Percentiles rank a stretch among this genome's conserved stretches.
phyloP scores from a whole-genome alignment of 257 asterid species.

The Salvia splendens region DNA sequence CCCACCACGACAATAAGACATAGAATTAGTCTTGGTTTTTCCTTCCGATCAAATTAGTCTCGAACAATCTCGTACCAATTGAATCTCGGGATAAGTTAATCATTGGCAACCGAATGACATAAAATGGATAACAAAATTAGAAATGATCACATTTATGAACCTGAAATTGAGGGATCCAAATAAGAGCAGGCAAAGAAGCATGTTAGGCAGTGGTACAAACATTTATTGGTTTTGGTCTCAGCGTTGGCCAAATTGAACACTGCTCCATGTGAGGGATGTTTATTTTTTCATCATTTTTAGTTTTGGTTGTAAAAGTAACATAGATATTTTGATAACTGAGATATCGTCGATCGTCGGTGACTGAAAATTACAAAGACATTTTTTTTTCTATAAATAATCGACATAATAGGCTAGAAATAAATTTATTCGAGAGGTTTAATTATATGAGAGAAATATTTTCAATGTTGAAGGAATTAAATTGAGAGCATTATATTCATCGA shows the following conservation, averaged over 20 bases:
- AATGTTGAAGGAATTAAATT: neutral
- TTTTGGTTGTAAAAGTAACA: neutral
- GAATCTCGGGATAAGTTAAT: too few species aligned
- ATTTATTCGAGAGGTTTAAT: too few species aligned
- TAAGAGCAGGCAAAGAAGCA: conserved; percentile 17
- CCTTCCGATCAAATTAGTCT: too few species aligned
- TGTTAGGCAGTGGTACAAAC: conserved; percentile 19
- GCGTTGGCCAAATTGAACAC: neutral
- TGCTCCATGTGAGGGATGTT: neutral
- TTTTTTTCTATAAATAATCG: too few species aligned
- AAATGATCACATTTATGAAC: neutral
- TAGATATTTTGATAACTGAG: neutral
- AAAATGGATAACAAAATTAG: neutral
- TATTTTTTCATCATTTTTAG: neutral
- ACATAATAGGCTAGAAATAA: neutral
- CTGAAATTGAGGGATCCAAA: neutral
- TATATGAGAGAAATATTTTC: neutral
- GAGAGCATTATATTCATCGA: neutral
- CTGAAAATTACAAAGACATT: too few species aligned
- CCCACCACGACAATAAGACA: too few species aligned
- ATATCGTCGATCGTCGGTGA: neutral
- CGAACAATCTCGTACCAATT: too few species aligned
- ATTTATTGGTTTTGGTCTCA: neutral
- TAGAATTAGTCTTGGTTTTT: too few species aligned
- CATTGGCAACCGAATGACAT: too few species aligned